Evolutionary conservation across 352 stramenopile genomes (phyloP).

Genomic region (Stramenopiles sp.): DNA sequence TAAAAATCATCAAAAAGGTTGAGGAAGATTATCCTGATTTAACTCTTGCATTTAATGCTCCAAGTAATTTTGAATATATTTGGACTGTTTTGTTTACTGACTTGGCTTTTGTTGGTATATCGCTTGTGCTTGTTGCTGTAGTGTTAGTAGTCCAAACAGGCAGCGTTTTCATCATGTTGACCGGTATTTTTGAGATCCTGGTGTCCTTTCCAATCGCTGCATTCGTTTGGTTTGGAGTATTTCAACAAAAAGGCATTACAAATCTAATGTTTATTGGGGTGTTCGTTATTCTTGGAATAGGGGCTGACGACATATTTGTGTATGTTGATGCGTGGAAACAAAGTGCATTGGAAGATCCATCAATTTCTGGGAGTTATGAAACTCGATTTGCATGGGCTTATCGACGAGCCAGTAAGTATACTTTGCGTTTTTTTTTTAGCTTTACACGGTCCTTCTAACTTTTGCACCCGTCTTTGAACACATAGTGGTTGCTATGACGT

Average conservation of each 20-base stretch:
- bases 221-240: conserved; percentile 25
- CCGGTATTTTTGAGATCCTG: conserved; percentile 25
- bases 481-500: not conserved
- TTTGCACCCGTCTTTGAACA: too few species aligned
- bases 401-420: conserved; percentile 21
- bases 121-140: conserved; percentile 22
- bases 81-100: conserved; percentile 10
- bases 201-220: conserved; percentile 20
- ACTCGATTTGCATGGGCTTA: conserved; percentile 22
- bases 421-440: too few species aligned
- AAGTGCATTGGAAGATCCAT: conserved; percentile 1
- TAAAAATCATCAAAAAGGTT: not conserved
- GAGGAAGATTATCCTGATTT: not conserved
- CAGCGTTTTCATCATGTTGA: conserved; percentile 18
- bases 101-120: conserved; percentile 17
- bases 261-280: conserved; percentile 24
- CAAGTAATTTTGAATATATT: not conserved
- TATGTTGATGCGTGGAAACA: conserved; percentile 26
- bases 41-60: not conserved
- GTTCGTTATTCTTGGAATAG: conserved; percentile 28
- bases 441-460: too few species aligned
- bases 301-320: conserved; percentile 28
- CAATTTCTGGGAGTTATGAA: not conserved
- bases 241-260: conserved; percentile 22
- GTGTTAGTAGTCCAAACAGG: conserved; percentile 22